A percentile compares a stretch with the other conserved stretches of the same genome.
These are phyloP conservation scores for Cynara cardunculus DNA, from an alignment of 129 eudicot genomes.

Conservation along the genomic window DNA sequence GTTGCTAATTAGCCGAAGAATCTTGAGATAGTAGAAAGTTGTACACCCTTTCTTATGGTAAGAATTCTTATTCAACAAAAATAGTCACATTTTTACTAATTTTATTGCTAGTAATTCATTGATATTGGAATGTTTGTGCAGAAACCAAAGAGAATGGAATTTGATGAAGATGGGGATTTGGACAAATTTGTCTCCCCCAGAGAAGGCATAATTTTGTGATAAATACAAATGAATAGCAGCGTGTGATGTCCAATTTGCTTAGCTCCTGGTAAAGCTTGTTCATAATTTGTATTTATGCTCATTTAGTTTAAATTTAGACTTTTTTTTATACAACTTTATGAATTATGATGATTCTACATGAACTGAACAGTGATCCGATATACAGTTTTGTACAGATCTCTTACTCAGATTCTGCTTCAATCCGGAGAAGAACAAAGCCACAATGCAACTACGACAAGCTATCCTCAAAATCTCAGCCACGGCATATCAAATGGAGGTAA, in stretches of 20 bases:
- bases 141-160: neutral
- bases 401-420: neutral
- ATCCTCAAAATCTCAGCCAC: neutral
- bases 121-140: neutral
- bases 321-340: neutral
- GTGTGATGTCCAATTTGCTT: neutral
- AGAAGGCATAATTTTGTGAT: neutral
- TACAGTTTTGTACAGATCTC: neutral
- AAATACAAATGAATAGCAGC: neutral
- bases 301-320: neutral
- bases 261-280: neutral
- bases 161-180: neutral
- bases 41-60: neutral
- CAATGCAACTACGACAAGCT: neutral
- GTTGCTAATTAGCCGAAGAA: constrained; percentile 9
- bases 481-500: neutral
- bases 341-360: neutral
- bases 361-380: no score
- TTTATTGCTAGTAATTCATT: neutral
- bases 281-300: no score
- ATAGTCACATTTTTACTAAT: neutral
- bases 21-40: constrained; percentile 6
- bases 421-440: neutral
- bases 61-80: neutral
- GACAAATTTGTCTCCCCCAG: neutral